phyloP scores from a whole-genome alignment of 129 eudicot genomes.

The Cynara cardunculus region DNA sequence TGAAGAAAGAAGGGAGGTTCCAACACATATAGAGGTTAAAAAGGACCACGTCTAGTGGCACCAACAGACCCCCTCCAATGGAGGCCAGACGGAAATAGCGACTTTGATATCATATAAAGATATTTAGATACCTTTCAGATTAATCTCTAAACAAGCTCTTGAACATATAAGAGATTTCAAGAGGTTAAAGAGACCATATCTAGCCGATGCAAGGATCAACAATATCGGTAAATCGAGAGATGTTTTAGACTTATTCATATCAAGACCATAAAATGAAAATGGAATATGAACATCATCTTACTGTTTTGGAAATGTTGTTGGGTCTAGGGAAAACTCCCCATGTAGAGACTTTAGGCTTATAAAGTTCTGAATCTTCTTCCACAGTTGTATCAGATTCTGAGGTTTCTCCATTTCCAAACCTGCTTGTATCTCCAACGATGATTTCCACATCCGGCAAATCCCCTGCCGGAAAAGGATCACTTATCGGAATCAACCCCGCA shows the following conservation, averaged over 20 bases:
- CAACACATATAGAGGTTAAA: no score
- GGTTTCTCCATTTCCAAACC: constrained; percentile 38
- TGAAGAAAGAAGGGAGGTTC: no score
- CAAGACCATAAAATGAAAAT: background rate
- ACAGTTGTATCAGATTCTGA: constrained; percentile 24
- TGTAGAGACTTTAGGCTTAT: constrained; percentile 89
- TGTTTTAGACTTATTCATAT: background rate
- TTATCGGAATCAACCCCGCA: constrained; percentile 62
- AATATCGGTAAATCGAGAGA: no score
- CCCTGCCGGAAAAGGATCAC: constrained; percentile 58
- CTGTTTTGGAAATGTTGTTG: constrained; percentile 68
- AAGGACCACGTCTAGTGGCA: no score
- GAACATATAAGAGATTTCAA: no score
- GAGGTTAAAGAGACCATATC: no score
- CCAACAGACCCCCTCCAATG: no score
- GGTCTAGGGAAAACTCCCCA: constrained; percentile 97
- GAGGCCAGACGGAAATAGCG: no score
- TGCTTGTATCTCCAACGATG: constrained; percentile 75
- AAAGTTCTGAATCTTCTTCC: constrained; percentile 60
- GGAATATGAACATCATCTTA: constrained; percentile 29
- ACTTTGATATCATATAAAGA: no score
- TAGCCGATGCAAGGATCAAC: no score
- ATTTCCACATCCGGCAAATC: constrained; percentile 77
- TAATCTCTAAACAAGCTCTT: no score
- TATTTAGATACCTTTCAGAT: no score